Percentiles rank a stretch among this genome's conserved stretches.
These are phyloP conservation scores for Astragalus glycyphyllos DNA, from an alignment of 306 rosid species.

Conservation along the genomic window DNA sequence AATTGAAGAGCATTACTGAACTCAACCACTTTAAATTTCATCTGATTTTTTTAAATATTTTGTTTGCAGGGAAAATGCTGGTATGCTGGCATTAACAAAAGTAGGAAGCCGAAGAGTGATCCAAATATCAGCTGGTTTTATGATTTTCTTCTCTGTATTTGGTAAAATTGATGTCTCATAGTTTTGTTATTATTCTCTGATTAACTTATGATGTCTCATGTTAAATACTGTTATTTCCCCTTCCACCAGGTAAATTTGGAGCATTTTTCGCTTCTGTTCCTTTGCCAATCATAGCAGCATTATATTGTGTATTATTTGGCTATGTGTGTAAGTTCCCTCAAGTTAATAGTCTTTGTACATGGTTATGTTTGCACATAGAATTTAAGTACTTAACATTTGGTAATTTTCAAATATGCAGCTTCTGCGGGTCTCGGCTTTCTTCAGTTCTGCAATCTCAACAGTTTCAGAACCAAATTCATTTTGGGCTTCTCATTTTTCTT, in stretches of 20 bases:
- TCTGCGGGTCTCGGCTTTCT: constrained; percentile 87
- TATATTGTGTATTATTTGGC: constrained; percentile 74
- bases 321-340: constrained; percentile 66
- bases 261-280: constrained; percentile 83
- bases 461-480: constrained; percentile 77
- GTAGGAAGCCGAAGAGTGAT: not conserved
- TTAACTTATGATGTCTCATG: not conserved
- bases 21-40: too few species aligned
- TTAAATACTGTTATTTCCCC: too few species aligned
- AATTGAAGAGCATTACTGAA: too few species aligned
- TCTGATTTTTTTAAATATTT: too few species aligned
- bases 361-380: too few species aligned
- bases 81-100: not conserved
- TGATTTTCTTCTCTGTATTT: not conserved
- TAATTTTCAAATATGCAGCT: constrained; percentile 51
- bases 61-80: not conserved
- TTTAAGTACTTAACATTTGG: too few species aligned
- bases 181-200: too few species aligned
- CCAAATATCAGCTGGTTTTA: not conserved
- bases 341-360: not conserved
- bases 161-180: constrained; percentile 35
- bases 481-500: constrained; percentile 81
- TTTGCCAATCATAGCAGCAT: constrained; percentile 79
- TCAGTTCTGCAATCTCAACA: constrained; percentile 85
- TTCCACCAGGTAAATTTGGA: constrained; percentile 65